Conservation (phyloP, 163 green algal species). For the Chlorella variabilis region DNA sequence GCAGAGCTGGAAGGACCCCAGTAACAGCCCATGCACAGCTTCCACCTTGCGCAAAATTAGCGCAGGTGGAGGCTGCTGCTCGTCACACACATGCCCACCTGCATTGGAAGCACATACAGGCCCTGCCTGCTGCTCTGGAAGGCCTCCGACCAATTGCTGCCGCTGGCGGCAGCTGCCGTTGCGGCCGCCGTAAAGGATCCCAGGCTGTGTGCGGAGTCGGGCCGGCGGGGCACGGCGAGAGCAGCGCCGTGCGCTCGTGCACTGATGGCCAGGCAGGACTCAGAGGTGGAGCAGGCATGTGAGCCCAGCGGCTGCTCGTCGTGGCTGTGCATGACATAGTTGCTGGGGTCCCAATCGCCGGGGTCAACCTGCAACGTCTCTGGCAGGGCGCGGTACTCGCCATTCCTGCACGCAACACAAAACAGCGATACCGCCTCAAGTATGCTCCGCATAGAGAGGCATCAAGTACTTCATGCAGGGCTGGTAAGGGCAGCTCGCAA, state of each 20-base stretch:
- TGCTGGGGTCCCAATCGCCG: constrained; percentile 34
- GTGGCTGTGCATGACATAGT: constrained; percentile 34
- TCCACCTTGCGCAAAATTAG: too few relatives aligned
- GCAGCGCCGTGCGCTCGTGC: not conserved
- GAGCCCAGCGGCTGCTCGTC: constrained; percentile 35
- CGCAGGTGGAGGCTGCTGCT: too few relatives aligned
- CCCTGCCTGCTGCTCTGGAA: constrained; percentile 14
- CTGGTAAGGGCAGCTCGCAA: too few relatives aligned
- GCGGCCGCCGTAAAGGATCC: too few relatives aligned
- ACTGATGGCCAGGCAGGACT: not conserved
- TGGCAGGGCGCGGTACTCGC: not conserved
- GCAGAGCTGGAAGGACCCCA: too few relatives aligned
- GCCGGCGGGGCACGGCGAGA: not conserved
- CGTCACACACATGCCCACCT: too few relatives aligned
- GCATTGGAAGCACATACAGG: constrained; percentile 13
- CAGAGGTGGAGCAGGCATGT: not conserved
- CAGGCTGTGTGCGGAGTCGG: not conserved
- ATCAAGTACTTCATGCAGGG: too few relatives aligned
- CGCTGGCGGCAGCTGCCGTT: not conserved
- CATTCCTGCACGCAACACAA: too few relatives aligned
- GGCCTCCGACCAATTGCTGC: too few relatives aligned
- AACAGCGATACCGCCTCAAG: too few relatives aligned
- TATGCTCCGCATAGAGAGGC: too few relatives aligned
- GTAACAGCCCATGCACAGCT: too few relatives aligned
- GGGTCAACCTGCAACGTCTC: not conserved